phyloP scores from a whole-genome alignment of 257 asterid genomes.

The Fraxinus pennsylvanica region DNA sequence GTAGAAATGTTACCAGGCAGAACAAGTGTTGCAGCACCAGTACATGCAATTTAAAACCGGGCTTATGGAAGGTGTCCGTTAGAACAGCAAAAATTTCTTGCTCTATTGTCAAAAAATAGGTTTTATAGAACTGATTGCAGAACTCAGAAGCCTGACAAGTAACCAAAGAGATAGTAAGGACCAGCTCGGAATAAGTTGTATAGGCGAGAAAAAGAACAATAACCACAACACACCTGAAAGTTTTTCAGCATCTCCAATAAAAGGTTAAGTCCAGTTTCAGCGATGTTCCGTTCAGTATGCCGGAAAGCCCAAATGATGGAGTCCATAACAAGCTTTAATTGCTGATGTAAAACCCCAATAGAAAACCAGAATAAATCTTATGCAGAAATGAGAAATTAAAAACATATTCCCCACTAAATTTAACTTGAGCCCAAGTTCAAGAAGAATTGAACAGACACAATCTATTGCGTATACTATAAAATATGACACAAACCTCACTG shows the following conservation, averaged over 20 bases:
- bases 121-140: constrained; percentile 82
- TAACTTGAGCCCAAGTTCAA: neutral
- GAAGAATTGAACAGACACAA: neutral
- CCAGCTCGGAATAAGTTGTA: neutral
- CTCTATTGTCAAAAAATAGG: constrained; percentile 79
- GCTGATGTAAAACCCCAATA: constrained; percentile 46
- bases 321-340: constrained; percentile 94
- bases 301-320: constrained; percentile 99
- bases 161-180: constrained; percentile 28
- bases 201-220: neutral
- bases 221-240: constrained; percentile 64
- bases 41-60: constrained; percentile 94
- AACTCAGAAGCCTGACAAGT: constrained; percentile 74
- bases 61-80: constrained; percentile 93
- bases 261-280: constrained; percentile 96
- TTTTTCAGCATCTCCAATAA: constrained; percentile 86
- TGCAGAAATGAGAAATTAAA: neutral
- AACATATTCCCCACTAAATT: constrained; percentile 7
- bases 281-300: constrained; percentile 95
- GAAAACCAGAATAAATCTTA: constrained; percentile 12
- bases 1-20: constrained; percentile 63
- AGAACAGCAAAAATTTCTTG: constrained; percentile 97
- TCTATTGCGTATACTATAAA: constrained; percentile 13
- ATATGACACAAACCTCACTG: constrained; percentile 58
- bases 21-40: constrained; percentile 79